Evolutionary conservation across 345 rosid species (phyloP).

Genomic region (Durio zibethinus): DNA sequence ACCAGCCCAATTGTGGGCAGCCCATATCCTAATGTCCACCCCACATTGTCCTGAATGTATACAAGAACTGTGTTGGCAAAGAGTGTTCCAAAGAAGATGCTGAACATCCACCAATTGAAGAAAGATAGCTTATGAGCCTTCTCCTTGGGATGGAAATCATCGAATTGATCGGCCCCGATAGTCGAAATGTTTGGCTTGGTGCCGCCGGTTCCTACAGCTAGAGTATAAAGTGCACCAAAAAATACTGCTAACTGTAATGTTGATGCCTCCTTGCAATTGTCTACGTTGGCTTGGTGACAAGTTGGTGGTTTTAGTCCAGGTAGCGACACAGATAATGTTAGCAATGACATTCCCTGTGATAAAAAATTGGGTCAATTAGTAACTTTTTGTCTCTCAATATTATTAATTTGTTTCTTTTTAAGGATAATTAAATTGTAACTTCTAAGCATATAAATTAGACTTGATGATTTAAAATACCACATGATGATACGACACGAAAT

Average conservation of each 20-base stretch:
- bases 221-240: constrained; percentile 69
- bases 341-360: constrained; percentile 67
- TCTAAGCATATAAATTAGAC: too few species aligned
- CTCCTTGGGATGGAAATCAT: constrained; percentile 72
- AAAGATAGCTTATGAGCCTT: constrained; percentile 74
- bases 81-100: constrained; percentile 81
- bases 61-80: constrained; percentile 82
- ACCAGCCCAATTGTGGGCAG: constrained; percentile 73
- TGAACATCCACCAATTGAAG: constrained; percentile 99
- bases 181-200: constrained; percentile 95
- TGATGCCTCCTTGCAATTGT: constrained; percentile 55
- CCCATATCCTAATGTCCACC: constrained; percentile 76
- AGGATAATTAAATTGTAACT: too few species aligned
- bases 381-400: neutral
- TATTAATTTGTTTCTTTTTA: too few species aligned
- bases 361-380: neutral
- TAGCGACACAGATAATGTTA: constrained; percentile 70
- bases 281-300: constrained; percentile 32
- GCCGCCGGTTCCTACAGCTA: constrained; percentile 82
- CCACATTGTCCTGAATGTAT: constrained; percentile 86
- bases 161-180: constrained; percentile 90
- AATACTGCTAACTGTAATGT: constrained; percentile 55
- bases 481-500: too few species aligned
- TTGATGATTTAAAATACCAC: too few species aligned
- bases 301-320: constrained; percentile 63